Conservation (phyloP, 2,329 filamentous ascomycete species). For the Chaetomium globosum region DNA sequence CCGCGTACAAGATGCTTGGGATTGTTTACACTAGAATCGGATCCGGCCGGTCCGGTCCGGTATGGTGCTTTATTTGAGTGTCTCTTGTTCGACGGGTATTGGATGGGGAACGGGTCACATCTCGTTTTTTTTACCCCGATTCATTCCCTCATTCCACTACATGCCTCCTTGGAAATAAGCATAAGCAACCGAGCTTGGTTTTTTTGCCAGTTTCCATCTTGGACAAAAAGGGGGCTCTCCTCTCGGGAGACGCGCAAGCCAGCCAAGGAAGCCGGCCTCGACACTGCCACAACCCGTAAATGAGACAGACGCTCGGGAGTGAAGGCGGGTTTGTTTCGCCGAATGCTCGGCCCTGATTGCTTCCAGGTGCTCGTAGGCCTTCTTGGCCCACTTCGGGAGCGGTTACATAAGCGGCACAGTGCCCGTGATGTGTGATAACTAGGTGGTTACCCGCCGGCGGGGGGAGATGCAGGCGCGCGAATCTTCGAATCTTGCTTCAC, state of each 20-base stretch:
- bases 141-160: background rate
- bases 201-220: background rate
- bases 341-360: constrained; percentile 1
- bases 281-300: constrained; percentile 25
- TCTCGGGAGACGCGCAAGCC: constrained; percentile 1
- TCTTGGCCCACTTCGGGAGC: background rate
- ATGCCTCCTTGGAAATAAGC: background rate
- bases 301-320: constrained; percentile 6
- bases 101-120: background rate
- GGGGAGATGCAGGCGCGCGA: too few relatives aligned
- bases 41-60: background rate
- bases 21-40: background rate
- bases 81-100: background rate
- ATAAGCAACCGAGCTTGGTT: background rate
- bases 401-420: constrained; percentile 9
- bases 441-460: background rate
- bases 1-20: background rate
- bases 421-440: background rate
- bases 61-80: background rate
- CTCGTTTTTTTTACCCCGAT: background rate
- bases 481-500: background rate
- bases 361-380: background rate
- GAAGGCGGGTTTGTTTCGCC: background rate
- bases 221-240: background rate
- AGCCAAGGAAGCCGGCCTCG: constrained; percentile 8